Conservation (phyloP, 2,329 filamentous ascomycete species). For the Zalaria sp. region DNA sequence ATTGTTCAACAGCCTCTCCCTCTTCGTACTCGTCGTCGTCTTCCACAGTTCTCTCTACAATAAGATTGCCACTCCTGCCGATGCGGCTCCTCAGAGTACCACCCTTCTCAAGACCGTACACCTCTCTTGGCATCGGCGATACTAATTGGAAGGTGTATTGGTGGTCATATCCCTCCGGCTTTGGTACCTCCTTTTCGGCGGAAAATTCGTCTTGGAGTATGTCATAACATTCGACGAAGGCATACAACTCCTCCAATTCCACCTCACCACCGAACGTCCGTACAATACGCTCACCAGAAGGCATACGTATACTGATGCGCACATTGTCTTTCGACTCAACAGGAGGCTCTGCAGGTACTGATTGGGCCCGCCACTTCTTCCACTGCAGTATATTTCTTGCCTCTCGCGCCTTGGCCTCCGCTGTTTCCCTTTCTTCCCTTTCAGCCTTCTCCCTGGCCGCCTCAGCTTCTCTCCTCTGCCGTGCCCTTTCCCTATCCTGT, state of each 20-base stretch:
- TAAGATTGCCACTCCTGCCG: conserved; percentile 71
- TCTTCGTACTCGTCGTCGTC: conserved; percentile 41
- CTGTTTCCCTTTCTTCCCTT: conserved; percentile 50
- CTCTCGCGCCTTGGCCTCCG: conserved; percentile 45
- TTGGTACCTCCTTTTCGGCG: conserved; percentile 23
- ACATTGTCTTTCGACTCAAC: conserved; percentile 53
- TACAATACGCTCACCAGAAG: conserved; percentile 59
- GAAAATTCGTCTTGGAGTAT: conserved; percentile 33
- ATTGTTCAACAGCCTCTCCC: conserved; percentile 7
- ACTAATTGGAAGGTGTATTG: conserved; percentile 76
- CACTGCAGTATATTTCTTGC: conserved; percentile 51
- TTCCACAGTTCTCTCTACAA: conserved; percentile 58
- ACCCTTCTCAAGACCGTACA: conserved; percentile 55
- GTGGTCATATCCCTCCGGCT: conserved; percentile 61
- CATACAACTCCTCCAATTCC: conserved; percentile 77
- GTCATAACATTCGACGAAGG: conserved; percentile 86
- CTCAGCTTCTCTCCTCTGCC: conserved; percentile 63
- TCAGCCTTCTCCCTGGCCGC: conserved; percentile 46
- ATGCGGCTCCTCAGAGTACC: conserved; percentile 59
- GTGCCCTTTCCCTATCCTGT: conserved; percentile 70
- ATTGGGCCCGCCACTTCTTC: conserved; percentile 63
- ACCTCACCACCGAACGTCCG: conserved; percentile 58
- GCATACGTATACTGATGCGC: conserved; percentile 49
- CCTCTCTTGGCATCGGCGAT: conserved; percentile 68
- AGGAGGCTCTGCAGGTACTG: conserved; percentile 54